Evolutionary conservation across 306 rosid species (phyloP).

Genomic region (Oxytropis ochrocephala): DNA sequence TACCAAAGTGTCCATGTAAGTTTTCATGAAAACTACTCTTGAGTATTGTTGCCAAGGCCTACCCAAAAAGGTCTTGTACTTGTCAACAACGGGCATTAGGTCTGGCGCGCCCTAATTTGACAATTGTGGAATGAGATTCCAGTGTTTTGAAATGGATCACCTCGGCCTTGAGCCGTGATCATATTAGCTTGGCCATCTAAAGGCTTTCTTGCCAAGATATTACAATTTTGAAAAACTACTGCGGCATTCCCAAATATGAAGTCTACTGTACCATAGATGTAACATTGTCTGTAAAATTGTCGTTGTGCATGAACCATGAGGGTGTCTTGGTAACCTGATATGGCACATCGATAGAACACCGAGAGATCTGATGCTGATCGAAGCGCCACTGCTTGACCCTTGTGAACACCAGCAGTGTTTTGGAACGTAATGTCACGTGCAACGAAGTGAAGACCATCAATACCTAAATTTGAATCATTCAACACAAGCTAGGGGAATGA

Average conservation of each 20-base stretch:
- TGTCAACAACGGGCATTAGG: slow-evolving; percentile 36
- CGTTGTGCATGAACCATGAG: slow-evolving; percentile 83
- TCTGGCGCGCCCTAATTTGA: slow-evolving; percentile 45
- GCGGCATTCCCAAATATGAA: slow-evolving; percentile 88
- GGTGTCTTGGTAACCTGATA: slow-evolving; percentile 87
- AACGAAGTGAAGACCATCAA: slow-evolving; percentile 64
- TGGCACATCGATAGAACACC: slow-evolving; percentile 55
- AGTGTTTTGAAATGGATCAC: slow-evolving; percentile 61
- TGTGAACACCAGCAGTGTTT: slow-evolving; percentile 60
- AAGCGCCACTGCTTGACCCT: slow-evolving; percentile 83
- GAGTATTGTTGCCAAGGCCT: slow-evolving; percentile 82
- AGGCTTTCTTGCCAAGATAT: slow-evolving; percentile 53
- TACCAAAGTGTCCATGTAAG: slow-evolving; percentile 47
- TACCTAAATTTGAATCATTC: slow-evolving; percentile 26
- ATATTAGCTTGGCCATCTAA: slow-evolving; percentile 72
- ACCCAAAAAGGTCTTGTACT: slow-evolving; percentile 54
- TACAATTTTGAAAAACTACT: slow-evolving; percentile 60
- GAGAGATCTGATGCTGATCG: slow-evolving; percentile 83
- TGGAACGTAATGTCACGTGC: slow-evolving; percentile 60
- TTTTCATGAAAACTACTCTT: slow-evolving; percentile 47
- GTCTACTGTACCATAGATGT: slow-evolving; percentile 76
- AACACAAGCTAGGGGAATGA: not conserved
- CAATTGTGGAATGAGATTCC: slow-evolving; percentile 67
- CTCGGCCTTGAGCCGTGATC: slow-evolving; percentile 85
- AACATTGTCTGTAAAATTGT: slow-evolving; percentile 67